These are phyloP conservation scores for Cutaneotrichosporon mucoides DNA, from an alignment of 1,284 basidiomycete genomes.

Conservation along the genomic window DNA sequence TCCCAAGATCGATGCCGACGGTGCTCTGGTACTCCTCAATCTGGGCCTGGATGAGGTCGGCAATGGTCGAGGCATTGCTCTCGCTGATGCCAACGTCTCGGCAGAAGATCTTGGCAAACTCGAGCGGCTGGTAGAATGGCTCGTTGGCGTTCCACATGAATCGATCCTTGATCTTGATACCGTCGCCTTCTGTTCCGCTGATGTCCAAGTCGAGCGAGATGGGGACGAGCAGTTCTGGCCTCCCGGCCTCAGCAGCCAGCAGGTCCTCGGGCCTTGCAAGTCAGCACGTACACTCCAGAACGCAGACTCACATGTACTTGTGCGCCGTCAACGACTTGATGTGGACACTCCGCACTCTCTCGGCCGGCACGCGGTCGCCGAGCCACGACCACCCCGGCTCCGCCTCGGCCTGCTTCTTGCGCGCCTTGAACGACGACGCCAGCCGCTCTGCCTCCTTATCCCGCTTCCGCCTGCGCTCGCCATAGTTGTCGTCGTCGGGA, in stretches of 20 bases:
- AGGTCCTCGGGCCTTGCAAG: slow-evolving; percentile 59
- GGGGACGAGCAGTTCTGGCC: slow-evolving; percentile 71
- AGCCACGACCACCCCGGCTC: slow-evolving; percentile 77
- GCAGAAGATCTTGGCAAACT: slow-evolving; percentile 82
- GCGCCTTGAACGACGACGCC: slow-evolving; percentile 43
- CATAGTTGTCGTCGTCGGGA: slow-evolving; percentile 42
- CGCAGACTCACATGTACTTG: slow-evolving; percentile 60
- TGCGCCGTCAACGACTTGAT: slow-evolving; percentile 60
- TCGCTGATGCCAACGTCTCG: slow-evolving; percentile 75
- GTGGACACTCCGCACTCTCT: slow-evolving; percentile 64
- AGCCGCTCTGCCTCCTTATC: slow-evolving; percentile 11
- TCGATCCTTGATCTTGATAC: slow-evolving; percentile 84
- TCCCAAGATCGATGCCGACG: slow-evolving; percentile 58
- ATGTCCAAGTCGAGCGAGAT: slow-evolving; percentile 94
- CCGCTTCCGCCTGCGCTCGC: slow-evolving; percentile 18
- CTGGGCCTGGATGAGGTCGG: slow-evolving; percentile 82
- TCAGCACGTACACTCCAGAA: background rate
- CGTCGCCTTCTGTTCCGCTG: slow-evolving; percentile 48
- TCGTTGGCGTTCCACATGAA: slow-evolving; percentile 94
- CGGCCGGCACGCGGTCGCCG: slow-evolving; percentile 75
- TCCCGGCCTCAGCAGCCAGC: slow-evolving; percentile 62
- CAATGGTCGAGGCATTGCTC: slow-evolving; percentile 68
- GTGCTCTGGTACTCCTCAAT: slow-evolving; percentile 80
- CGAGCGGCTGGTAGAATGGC: slow-evolving; percentile 68
- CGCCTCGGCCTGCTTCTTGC: slow-evolving; percentile 45